Base-by-base conservation (phyloP, 345 rosid species). In the Pseudoturritis turrita region DNA sequence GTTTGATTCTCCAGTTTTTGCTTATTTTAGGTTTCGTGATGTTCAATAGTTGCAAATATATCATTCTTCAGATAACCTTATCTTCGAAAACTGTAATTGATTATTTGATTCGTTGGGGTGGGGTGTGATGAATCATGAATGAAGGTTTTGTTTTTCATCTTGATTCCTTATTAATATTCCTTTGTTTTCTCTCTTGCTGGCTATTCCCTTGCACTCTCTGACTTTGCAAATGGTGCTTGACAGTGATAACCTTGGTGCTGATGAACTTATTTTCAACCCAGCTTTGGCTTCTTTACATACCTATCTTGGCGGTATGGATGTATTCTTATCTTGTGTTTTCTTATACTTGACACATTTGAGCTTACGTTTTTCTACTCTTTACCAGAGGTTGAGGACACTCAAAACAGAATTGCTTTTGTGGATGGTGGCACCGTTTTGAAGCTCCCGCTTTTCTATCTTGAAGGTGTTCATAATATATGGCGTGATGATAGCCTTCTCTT, bases 321-420 rank as follows among this genome's bases (percentile, higher is more conserved):
- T 5, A n/a, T 31, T 62, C 43, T 41, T 11, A 12, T 58, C 45
- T 37, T 35, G 12, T 2, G 6, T 3, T n/a, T 40, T 71, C 37
- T 58, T 61, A 4, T 47, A 1, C 28, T 56, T 12, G 9, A 0
- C 8, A 14, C 69, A 43, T n/a, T 21, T 31, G 22, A 46, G 19
- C 13, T 39, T 40, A 47, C 7, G 7, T 1, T 4, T 19, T 29
- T 29, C 0, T 62, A 55, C 33, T 68, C 15, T 62, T 50, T 70
- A 35, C 10, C 82, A 95, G 98, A 95, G 86, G 94, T 91, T 80
- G 97, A 95, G 57, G 98, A 95, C 49, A 91, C 94, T 15, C 92
- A 71, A 44, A 81, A 71, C 60, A 81, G 96, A 68, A 63, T 85
- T 78, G 78, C 88, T 70, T 83, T 89, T 78, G 83, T 87, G 82